Evolutionary conservation across 2,329 filamentous ascomycete genomes (phyloP).

Genomic region (Ceratocystis destructans): DNA sequence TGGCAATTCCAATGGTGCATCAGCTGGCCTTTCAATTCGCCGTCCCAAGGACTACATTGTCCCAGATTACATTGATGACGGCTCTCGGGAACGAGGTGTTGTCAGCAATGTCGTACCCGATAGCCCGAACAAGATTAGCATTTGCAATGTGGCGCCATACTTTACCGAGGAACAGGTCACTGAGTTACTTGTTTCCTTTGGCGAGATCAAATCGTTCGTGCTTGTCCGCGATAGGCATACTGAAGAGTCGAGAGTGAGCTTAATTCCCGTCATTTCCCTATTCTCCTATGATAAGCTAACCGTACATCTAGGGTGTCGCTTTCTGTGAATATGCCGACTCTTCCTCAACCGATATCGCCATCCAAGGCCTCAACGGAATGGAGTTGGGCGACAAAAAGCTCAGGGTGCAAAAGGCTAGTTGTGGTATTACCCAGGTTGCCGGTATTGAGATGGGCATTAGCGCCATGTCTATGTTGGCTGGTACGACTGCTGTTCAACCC

Average conservation of each 20-base stretch:
- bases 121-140: slow-evolving; percentile 86
- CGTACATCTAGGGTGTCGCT: slow-evolving; percentile 60
- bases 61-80: slow-evolving; percentile 56
- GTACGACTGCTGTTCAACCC: slow-evolving; percentile 64
- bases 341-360: slow-evolving; percentile 61
- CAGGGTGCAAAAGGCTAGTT: slow-evolving; percentile 76
- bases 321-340: slow-evolving; percentile 91
- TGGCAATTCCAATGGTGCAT: slow-evolving; percentile 37
- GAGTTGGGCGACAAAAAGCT: slow-evolving; percentile 77
- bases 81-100: slow-evolving; percentile 59
- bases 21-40: slow-evolving; percentile 57
- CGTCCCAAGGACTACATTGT: slow-evolving; percentile 97
- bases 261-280: neutral
- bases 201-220: slow-evolving; percentile 81
- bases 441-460: slow-evolving; percentile 93
- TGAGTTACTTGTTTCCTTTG: slow-evolving; percentile 81
- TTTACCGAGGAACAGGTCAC: slow-evolving; percentile 83
- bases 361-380: slow-evolving; percentile 87
- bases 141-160: slow-evolving; percentile 77
- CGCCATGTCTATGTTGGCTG: slow-evolving; percentile 94
- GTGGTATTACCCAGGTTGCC: slow-evolving; percentile 83
- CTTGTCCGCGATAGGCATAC: slow-evolving; percentile 76
- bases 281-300: slow-evolving; percentile 24
- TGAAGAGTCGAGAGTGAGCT: slow-evolving; percentile 70
- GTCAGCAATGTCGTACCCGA: slow-evolving; percentile 75